Base-by-base conservation (phyloP, 805 yeast species). In the Candida boidinii region DNA sequence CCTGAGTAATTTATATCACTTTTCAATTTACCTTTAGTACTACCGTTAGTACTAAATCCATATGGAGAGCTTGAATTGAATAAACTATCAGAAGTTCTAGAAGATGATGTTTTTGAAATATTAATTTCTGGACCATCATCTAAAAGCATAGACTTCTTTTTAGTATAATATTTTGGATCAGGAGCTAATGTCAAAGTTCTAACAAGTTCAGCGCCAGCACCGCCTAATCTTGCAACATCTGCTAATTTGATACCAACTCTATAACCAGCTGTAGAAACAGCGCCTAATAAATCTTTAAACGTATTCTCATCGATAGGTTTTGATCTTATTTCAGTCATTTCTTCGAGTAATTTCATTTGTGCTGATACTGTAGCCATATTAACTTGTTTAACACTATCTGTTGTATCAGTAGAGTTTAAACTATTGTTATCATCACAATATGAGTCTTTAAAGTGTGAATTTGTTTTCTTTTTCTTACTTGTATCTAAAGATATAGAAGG, bases 111-210 rank as follows among this genome's bases (percentile, higher is more conserved):
- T 15, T 18, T n/a, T 11, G 6, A 29, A 13, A 14, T 29, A 19
- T 12, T 15, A n/a, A 7, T 12, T 10, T 17, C 6, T 14, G 26
- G 16, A n/a, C 27, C 29, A 11, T 36, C 37, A 26, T 36, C 39
- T 26, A 45, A 52, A 24, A 49, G 35, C 7, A 56, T 42, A 61
- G 56, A 55, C 24, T 60, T 54, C 33, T 47, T 53, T 5, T 47
- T 38, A 16, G 41, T 37, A 20, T 45, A 43, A 27, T 39, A 46
- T 9, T 37, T 17, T 16, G 47, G 51, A 28, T 54, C 60, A 1
- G 64, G 63, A 2, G 61, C 57, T 7, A 68, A 70, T 1, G 72
- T 65, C 17, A 66, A 42, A 0, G 63, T 51, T 21, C 70, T 50
- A 19, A 67, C 65, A 14, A 66, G 39, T 24, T 54, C 56, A 0